phyloP scores from a whole-genome alignment of 2,329 filamentous ascomycete genomes.

The Xylaria sp. region DNA sequence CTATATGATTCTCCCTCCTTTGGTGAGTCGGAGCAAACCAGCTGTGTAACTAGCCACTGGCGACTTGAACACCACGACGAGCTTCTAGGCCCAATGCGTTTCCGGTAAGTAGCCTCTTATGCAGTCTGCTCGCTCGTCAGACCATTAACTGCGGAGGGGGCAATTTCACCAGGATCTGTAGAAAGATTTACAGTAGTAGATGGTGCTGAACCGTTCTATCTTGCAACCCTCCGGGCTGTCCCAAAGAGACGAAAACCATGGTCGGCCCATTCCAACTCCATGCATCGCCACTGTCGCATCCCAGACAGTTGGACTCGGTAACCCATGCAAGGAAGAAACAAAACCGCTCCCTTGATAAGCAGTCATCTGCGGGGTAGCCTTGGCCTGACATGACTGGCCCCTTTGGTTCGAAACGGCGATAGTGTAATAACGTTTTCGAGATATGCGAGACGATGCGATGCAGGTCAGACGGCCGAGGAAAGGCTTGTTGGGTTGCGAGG shows the following conservation, averaged over 20 bases:
- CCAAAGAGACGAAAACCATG: slow-evolving; percentile 15
- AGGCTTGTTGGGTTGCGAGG: slow-evolving; percentile 21
- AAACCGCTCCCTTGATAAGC: slow-evolving; percentile 30
- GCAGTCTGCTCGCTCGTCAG: slow-evolving; percentile 11
- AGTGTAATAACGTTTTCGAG: slow-evolving; percentile 18
- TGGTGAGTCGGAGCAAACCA: not conserved
- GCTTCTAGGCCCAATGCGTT: too few species aligned
- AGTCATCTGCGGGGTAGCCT: slow-evolving; percentile 38
- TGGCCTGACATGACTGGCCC: slow-evolving; percentile 18
- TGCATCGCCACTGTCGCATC: slow-evolving; percentile 28
- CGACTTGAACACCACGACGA: slow-evolving; percentile 7
- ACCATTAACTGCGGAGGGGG: slow-evolving; percentile 12
- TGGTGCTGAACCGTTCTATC: slow-evolving; percentile 21
- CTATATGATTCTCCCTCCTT: not conserved
- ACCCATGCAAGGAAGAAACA: slow-evolving; percentile 18
- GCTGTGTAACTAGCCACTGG: not conserved
- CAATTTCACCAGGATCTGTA: not conserved
- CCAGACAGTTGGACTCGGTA: slow-evolving; percentile 35
- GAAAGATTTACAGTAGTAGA: not conserved
- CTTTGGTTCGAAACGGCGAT: not conserved
- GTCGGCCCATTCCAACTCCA: slow-evolving; percentile 17
- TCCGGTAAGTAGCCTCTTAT: too few species aligned
- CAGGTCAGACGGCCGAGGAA: slow-evolving; percentile 30
- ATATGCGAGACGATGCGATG: slow-evolving; percentile 25
- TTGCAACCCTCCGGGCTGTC: slow-evolving; percentile 15